Conservation (phyloP, 768 basidiomycete genomes). For the Tulasnella sp. region DNA sequence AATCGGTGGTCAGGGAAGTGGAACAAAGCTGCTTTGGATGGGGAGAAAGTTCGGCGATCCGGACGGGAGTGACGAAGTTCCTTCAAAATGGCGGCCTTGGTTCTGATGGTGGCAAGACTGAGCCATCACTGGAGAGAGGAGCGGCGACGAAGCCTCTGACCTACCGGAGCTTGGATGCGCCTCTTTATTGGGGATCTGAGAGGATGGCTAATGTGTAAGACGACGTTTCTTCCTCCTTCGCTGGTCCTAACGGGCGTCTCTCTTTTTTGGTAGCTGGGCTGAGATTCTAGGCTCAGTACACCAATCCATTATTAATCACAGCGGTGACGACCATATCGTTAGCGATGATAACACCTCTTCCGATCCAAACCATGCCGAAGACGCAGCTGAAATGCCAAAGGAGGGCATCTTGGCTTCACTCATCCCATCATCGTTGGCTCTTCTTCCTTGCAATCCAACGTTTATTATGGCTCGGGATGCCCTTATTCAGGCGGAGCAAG, state of each 20-base stretch:
- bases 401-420: neutral
- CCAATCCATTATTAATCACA: slow-evolving; percentile 39
- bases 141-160: neutral
- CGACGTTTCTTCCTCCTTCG: neutral
- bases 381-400: slow-evolving; percentile 51
- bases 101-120: neutral
- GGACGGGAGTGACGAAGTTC: slow-evolving; percentile 36
- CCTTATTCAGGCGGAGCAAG: slow-evolving; percentile 82
- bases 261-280: slow-evolving; percentile 69
- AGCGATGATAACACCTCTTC: slow-evolving; percentile 46
- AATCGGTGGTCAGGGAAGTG: neutral
- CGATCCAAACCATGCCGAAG: slow-evolving; percentile 17
- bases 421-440: slow-evolving; percentile 17
- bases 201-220: slow-evolving; percentile 23
- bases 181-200: slow-evolving; percentile 35
- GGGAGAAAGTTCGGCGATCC: slow-evolving; percentile 69
- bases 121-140: neutral
- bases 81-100: neutral
- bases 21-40: neutral
- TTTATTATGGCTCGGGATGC: slow-evolving; percentile 91
- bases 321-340: slow-evolving; percentile 36
- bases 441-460: slow-evolving; percentile 72
- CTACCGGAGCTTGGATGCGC: neutral
- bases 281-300: slow-evolving; percentile 76
- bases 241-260: neutral